Conservation (phyloP, 2,329 filamentous ascomycete genomes). For the Fusarium domesticum region DNA sequence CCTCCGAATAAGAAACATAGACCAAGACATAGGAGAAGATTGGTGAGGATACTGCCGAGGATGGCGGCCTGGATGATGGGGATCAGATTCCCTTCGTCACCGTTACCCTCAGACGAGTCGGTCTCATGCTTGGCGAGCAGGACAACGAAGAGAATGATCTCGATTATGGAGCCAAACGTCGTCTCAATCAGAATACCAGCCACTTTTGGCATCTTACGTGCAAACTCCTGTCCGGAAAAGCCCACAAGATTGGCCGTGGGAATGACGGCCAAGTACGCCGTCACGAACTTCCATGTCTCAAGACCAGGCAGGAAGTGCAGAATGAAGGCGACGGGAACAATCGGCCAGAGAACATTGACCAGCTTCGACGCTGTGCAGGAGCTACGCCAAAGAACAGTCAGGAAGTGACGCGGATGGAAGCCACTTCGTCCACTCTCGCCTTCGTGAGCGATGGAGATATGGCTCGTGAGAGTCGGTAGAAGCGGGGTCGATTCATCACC, state of each 20-base stretch:
- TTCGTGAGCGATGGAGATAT: conserved; percentile 28
- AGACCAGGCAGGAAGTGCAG: conserved; percentile 36
- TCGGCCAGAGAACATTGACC: conserved; percentile 49
- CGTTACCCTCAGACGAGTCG: conserved; percentile 14
- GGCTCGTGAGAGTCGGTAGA: conserved; percentile 24
- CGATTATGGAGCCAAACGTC: conserved; percentile 61
- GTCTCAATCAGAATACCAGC: conserved; percentile 51
- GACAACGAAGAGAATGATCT: conserved; percentile 67
- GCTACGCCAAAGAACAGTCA: conserved; percentile 42
- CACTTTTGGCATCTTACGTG: conserved; percentile 63
- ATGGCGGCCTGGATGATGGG: conserved; percentile 67
- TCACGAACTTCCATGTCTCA: conserved; percentile 45
- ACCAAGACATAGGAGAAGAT: conserved; percentile 64
- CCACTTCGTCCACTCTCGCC: conserved; percentile 46
- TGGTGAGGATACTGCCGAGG: conserved; percentile 66
- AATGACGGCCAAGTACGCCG: conserved; percentile 47
- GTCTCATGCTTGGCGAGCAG: conserved; percentile 44
- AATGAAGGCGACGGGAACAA: conserved; percentile 45
- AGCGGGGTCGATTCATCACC: conserved; percentile 29
- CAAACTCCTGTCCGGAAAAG: conserved; percentile 54
- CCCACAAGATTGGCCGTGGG: conserved; percentile 49
- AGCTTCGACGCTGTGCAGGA: conserved; percentile 44
- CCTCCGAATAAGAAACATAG: conserved; percentile 67
- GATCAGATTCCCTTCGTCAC: conserved; percentile 41
- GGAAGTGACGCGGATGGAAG: conserved; percentile 42